Evolutionary conservation across 176 grass and related monocot genomes (phyloP).

Genomic region (Cocos nucifera): DNA sequence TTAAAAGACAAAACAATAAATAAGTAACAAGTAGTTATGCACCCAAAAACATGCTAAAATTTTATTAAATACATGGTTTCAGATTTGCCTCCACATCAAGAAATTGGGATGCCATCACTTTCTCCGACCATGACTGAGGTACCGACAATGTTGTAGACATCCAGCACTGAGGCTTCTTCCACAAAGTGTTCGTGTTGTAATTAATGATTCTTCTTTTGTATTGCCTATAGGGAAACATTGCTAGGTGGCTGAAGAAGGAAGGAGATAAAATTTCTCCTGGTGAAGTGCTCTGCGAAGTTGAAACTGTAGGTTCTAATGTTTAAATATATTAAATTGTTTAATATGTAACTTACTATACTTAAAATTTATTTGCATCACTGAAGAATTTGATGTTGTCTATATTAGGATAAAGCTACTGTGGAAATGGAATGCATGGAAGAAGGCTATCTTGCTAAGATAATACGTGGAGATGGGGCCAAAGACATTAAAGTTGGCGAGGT

Average conservation of each 20-base stretch:
- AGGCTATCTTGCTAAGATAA: conserved; percentile 93
- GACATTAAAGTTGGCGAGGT: conserved; percentile 98
- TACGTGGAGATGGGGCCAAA: conserved; percentile 86
- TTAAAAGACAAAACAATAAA: not conserved
- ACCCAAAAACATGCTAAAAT: conserved; percentile 15
- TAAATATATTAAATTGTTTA: too few relatives aligned
- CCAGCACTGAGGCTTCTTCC: too few relatives aligned
- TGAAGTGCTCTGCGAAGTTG: conserved; percentile 92
- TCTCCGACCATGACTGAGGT: conserved; percentile 99
- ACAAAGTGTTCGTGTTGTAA: not conserved
- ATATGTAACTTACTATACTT: too few relatives aligned
- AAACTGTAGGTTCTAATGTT: conserved; percentile 57
- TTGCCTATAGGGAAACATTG: conserved; percentile 78
- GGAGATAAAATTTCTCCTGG: conserved; percentile 80
- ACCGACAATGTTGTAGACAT: not conserved
- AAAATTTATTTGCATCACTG: not conserved
- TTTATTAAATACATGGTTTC: conserved; percentile 12
- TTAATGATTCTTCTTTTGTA: conserved; percentile 10
- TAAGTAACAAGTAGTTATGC: not conserved
- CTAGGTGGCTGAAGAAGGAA: conserved; percentile 93
- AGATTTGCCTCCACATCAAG: conserved; percentile 79
- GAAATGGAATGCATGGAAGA: conserved; percentile 99
- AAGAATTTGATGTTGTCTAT: conserved; percentile 13
- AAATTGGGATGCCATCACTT: conserved; percentile 90
- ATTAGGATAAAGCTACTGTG: conserved; percentile 88